Conservation (phyloP, 345 rosid species). For the Noccaea caerulescens region DNA sequence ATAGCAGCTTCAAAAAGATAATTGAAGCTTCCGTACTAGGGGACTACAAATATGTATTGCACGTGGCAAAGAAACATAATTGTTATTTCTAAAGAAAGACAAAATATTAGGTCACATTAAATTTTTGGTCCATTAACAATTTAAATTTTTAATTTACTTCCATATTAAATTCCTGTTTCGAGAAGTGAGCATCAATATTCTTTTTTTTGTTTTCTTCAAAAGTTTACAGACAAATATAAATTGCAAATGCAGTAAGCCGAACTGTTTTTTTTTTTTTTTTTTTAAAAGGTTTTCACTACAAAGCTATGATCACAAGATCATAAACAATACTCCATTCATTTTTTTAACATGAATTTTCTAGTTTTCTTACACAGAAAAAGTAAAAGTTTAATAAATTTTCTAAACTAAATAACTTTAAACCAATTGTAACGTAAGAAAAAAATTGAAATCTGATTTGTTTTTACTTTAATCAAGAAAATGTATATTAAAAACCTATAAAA, state of each 20-base stretch:
- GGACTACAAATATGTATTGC: constrained; percentile 33
- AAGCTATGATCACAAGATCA: no score
- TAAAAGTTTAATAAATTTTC: no score
- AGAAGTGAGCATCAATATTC: background rate
- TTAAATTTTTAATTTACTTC: constrained; percentile 2
- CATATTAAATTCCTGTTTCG: constrained; percentile 6
- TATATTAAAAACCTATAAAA: no score
- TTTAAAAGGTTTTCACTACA: no score
- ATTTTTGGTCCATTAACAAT: constrained; percentile 27
- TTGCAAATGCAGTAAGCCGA: background rate
- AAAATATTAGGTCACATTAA: constrained; percentile 29
- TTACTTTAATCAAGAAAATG: no score
- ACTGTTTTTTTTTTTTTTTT: no score
- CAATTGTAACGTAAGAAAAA: no score
- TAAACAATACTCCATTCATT: no score
- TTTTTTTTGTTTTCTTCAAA: background rate
- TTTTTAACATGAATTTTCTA: no score
- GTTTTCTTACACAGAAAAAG: no score
- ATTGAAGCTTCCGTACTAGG: constrained; percentile 42
- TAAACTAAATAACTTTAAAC: no score
- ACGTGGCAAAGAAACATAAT: constrained; percentile 35
- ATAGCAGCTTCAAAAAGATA: constrained; percentile 25
- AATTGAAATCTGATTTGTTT: no score
- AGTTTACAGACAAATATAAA: background rate
- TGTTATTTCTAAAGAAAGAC: constrained; percentile 23